These are phyloP conservation scores for Cnidoscolus chayamansa DNA, from an alignment of 441 rosid species.

Conservation along the genomic window DNA sequence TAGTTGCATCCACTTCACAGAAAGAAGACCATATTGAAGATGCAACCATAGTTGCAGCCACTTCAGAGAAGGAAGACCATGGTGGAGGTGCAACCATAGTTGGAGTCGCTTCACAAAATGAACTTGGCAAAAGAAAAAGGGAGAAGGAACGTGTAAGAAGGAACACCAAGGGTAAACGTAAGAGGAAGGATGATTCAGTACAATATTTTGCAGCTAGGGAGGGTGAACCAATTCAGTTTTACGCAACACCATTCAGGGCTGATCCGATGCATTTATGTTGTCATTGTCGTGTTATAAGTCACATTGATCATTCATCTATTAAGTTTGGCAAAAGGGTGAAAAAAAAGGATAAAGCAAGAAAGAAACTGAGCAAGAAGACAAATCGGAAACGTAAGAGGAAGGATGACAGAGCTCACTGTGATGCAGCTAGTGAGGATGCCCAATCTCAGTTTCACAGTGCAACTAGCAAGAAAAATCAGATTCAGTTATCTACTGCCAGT, in stretches of 20 bases:
- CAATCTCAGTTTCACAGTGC: conserved; percentile 17
- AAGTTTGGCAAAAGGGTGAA: conserved; percentile 25
- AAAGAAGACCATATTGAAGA: background rate
- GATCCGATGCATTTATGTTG: conserved; percentile 29
- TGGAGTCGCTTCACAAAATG: conserved; percentile 19
- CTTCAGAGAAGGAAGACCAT: background rate
- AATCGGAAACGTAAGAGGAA: conserved; percentile 25
- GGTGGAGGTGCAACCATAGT: background rate
- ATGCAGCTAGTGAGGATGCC: conserved; percentile 21
- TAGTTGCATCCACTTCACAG: background rate
- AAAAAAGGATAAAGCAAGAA: conserved; percentile 29
- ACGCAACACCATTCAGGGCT: conserved; percentile 27
- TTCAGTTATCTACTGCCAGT: background rate
- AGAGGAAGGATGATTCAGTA: conserved; percentile 29
- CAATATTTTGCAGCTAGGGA: conserved; percentile 23
- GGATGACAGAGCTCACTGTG: conserved; percentile 25
- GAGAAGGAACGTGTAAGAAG: conserved; percentile 35
- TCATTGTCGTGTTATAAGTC: conserved; percentile 23
- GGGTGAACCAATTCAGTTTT: conserved; percentile 25
- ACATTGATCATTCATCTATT: conserved; percentile 15
- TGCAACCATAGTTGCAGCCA: background rate
- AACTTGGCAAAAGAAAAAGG: conserved; percentile 30
- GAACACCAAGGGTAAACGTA: conserved; percentile 30
- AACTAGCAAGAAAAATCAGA: conserved; percentile 23
- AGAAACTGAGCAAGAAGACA: conserved; percentile 28